Percentiles rank a stretch among this genome's conserved stretches.
Conservation (phyloP, 108 stramenopile genomes). For the Cyclotella cryptica region DNA sequence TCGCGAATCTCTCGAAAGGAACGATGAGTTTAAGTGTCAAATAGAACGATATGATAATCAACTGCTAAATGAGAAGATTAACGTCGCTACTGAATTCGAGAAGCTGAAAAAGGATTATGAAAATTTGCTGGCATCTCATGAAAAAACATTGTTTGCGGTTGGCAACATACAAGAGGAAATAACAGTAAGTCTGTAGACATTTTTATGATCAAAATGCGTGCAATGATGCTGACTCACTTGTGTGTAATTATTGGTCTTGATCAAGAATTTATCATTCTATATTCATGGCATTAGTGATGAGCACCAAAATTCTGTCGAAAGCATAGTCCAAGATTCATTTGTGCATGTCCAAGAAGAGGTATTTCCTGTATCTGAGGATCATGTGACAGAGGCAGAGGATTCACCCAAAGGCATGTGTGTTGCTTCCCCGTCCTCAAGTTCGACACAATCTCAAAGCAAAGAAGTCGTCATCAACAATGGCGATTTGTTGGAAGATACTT, state of each 20-base stretch:
- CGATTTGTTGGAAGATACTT: not conserved
- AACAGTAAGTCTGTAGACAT: constrained; percentile 22
- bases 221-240: not conserved
- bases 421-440: not conserved
- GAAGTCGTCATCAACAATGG: not conserved
- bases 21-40: constrained; percentile 12
- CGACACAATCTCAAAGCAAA: not conserved
- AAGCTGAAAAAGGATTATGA: constrained; percentile 25
- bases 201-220: not conserved
- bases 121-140: constrained; percentile 9
- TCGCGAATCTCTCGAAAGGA: constrained; percentile 10
- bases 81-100: constrained; percentile 3
- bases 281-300: constrained; percentile 9
- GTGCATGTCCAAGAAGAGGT: not conserved
- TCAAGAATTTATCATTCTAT: not conserved
- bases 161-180: constrained; percentile 20
- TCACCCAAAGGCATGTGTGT: not conserved
- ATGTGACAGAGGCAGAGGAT: not conserved
- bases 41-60: constrained; percentile 11
- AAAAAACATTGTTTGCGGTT: not conserved
- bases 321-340: not conserved
- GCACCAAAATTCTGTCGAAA: not conserved
- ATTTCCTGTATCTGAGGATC: no score
- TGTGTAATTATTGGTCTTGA: not conserved
- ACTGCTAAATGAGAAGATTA: constrained; percentile 5